A percentile compares a stretch with the other conserved stretches of the same genome.
These are phyloP conservation scores for Nitzschia putrida DNA, from an alignment of 108 stramenopile species.

Conservation along the genomic window DNA sequence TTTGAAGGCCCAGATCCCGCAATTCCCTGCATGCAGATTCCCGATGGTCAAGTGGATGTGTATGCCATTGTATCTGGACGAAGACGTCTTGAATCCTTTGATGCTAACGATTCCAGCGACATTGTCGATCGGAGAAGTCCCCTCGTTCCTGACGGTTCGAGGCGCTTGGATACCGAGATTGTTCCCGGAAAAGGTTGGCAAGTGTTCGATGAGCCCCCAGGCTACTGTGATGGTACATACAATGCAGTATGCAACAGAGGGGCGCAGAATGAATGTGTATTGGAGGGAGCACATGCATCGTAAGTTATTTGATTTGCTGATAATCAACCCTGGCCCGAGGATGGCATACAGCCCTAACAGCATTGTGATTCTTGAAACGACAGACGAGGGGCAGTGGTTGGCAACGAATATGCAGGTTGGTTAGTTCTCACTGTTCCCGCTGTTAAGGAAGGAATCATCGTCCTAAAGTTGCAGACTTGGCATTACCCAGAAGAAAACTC, in stretches of 20 bases:
- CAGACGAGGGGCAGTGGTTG: constrained; percentile 60
- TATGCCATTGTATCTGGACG: constrained; percentile 48
- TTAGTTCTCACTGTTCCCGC: constrained; percentile 55
- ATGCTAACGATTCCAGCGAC: not conserved
- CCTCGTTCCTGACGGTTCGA: not conserved
- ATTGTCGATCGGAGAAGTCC: not conserved
- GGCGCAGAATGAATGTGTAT: constrained; percentile 48
- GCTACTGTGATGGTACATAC: constrained; percentile 76
- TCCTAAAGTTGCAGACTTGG: constrained; percentile 62
- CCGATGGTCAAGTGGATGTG: constrained; percentile 61
- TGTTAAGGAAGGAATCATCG: constrained; percentile 70
- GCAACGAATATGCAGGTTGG: constrained; percentile 75
- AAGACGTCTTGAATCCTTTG: constrained; percentile 10
- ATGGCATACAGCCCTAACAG: too few species aligned
- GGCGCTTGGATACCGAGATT: constrained; percentile 28
- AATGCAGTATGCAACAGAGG: constrained; percentile 50
- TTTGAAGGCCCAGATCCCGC: constrained; percentile 67
- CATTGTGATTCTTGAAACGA: too few species aligned
- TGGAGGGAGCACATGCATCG: constrained; percentile 69
- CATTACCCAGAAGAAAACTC: constrained; percentile 29
- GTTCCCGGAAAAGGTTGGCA: constrained; percentile 74
- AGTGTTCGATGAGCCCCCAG: constrained; percentile 49
- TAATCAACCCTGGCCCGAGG: too few species aligned
- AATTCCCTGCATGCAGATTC: constrained; percentile 52
- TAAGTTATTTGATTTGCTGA: too few species aligned